These are phyloP conservation scores for Meira nashicola DNA, from an alignment of 1,284 basidiomycete species.

Conservation along the genomic window DNA sequence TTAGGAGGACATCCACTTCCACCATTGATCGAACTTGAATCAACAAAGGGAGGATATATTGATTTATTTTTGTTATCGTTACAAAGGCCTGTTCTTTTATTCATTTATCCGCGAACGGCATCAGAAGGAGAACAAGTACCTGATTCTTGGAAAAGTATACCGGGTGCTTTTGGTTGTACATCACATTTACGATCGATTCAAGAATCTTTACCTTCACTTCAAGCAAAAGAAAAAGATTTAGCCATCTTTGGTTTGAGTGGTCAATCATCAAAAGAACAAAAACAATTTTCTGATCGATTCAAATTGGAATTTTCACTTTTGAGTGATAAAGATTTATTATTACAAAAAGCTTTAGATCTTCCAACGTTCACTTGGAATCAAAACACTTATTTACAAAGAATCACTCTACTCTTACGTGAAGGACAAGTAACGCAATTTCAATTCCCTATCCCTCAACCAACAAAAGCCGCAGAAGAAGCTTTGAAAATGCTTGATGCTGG, in stretches of 20 bases:
- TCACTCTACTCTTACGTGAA: constrained; percentile 37
- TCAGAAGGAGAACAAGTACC: constrained; percentile 14
- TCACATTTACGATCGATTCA: constrained; percentile 27
- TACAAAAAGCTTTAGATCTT: constrained; percentile 26
- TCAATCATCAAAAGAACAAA: constrained; percentile 21
- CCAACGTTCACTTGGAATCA: constrained; percentile 27
- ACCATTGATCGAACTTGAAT: constrained; percentile 31
- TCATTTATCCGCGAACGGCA: constrained; percentile 26
- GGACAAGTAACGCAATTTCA: constrained; percentile 40
- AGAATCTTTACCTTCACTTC: constrained; percentile 16
- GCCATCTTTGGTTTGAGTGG: constrained; percentile 37
- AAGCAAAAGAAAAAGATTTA: constrained; percentile 24
- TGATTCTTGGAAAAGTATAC: constrained; percentile 21
- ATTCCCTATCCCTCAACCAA: constrained; percentile 29
- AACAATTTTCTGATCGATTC: constrained; percentile 7
- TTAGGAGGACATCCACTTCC: constrained; percentile 46
- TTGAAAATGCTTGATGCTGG: constrained; percentile 22
- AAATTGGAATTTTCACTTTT: constrained; percentile 20
- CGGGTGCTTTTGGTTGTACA: constrained; percentile 22
- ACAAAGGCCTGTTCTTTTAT: constrained; percentile 36
- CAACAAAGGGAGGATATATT: constrained; percentile 25
- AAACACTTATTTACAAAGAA: constrained; percentile 19
- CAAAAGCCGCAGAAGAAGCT: constrained; percentile 27
- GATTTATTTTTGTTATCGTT: constrained; percentile 46
- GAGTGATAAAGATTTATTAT: constrained; percentile 19